These are phyloP conservation scores for Cornus kousa DNA, from an alignment of 148 eudicot species.

Conservation along the genomic window DNA sequence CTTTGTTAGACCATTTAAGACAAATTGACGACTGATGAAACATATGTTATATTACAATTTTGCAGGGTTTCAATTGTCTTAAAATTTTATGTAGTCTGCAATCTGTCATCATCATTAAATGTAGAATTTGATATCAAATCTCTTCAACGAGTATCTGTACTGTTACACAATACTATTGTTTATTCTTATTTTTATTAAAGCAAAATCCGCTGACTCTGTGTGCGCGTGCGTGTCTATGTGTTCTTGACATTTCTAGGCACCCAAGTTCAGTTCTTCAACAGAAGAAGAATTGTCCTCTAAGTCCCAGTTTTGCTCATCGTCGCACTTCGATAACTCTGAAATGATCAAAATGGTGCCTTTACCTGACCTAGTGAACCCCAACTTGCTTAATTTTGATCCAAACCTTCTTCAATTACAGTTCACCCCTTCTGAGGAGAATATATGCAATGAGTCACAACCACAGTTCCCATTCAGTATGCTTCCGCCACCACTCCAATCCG, in stretches of 20 bases:
- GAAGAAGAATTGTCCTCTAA: slow-evolving; percentile 24
- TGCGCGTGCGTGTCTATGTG: not conserved
- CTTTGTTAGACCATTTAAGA: not conserved
- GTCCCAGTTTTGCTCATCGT: slow-evolving; percentile 22
- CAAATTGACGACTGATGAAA: not conserved
- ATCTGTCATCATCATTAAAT: not conserved
- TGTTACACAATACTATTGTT: too few species aligned
- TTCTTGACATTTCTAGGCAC: slow-evolving; percentile 29
- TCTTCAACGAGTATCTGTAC: not conserved
- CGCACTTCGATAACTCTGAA: slow-evolving; percentile 15
- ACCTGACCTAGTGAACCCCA: slow-evolving; percentile 15
- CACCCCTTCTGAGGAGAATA: slow-evolving; percentile 18
- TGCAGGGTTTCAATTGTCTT: too few species aligned
- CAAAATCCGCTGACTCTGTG: too few species aligned
- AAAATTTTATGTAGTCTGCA: not conserved
- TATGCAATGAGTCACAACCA: slow-evolving; percentile 8
- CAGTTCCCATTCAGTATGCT: slow-evolving; percentile 20
- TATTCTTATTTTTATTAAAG: too few species aligned
- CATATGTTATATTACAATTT: not conserved
- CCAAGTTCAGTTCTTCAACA: slow-evolving; percentile 31
- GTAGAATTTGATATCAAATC: not conserved
- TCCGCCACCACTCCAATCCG: slow-evolving; percentile 22
- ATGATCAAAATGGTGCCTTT: slow-evolving; percentile 23
- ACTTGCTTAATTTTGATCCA: slow-evolving; percentile 20
- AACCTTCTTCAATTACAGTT: slow-evolving; percentile 16